A percentile compares a stretch with the other conserved stretches of the same genome.
These are phyloP conservation scores for Aspergillus tanneri DNA, from an alignment of 2,329 filamentous ascomycete species.

Conservation along the genomic window DNA sequence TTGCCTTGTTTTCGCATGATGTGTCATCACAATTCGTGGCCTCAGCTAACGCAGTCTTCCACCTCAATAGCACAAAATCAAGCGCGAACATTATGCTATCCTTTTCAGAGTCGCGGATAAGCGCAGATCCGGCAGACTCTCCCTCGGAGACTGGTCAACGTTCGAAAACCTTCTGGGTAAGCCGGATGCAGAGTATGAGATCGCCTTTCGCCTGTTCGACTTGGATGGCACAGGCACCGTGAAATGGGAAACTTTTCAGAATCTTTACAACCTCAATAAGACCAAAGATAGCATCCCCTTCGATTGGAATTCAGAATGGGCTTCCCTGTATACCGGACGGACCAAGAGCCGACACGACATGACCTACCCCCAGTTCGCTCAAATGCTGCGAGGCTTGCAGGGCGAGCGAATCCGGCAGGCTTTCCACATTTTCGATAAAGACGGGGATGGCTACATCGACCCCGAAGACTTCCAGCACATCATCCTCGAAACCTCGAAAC, in stretches of 20 bases:
- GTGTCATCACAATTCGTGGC: conserved; percentile 15
- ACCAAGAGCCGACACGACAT: conserved; percentile 85
- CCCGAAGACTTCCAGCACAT: conserved; percentile 96
- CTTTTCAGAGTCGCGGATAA: conserved; percentile 91
- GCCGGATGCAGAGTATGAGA: conserved; percentile 97
- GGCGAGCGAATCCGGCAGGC: conserved; percentile 95
- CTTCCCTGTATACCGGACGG: conserved; percentile 85
- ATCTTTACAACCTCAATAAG: conserved; percentile 84
- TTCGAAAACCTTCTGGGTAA: conserved; percentile 94
- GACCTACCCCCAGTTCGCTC: conserved; percentile 94
- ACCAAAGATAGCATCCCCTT: conserved; percentile 83
- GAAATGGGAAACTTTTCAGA: conserved; percentile 84
- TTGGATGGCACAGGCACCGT: conserved; percentile 78
- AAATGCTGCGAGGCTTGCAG: conserved; percentile 95
- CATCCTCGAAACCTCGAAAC: conserved; percentile 84
- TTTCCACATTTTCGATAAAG: conserved; percentile 86
- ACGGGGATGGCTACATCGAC: conserved; percentile 91
- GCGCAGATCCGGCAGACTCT: conserved; percentile 69
- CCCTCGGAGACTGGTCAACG: conserved; percentile 80
- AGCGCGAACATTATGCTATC: conserved; percentile 89
- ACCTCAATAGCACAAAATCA: conserved; percentile 82
- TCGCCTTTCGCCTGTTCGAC: conserved; percentile 96
- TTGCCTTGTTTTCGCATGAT: conserved; percentile 9
- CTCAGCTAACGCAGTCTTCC: conserved; percentile 19
- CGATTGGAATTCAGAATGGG: conserved; percentile 97